Percentiles rank a stretch among this genome's conserved stretches.
These are phyloP conservation scores for Tubosaeta brunneosetosa DNA, from an alignment of 768 basidiomycete genomes.

Conservation along the genomic window DNA sequence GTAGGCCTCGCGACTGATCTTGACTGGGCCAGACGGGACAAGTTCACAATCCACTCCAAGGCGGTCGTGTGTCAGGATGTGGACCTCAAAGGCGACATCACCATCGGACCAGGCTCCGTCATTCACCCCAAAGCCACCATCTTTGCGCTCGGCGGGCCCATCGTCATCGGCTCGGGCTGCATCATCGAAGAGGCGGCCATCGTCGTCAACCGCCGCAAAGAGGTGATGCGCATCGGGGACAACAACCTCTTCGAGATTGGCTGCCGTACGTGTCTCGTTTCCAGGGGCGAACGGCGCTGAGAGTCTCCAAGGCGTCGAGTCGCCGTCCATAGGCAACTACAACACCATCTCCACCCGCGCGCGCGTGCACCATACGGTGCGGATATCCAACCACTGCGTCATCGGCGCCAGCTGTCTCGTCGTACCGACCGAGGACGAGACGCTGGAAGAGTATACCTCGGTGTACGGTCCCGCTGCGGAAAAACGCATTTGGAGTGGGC, in stretches of 20 bases:
- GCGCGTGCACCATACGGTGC: slow-evolving; percentile 78
- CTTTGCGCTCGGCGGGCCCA: slow-evolving; percentile 85
- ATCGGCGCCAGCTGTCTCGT: slow-evolving; percentile 79
- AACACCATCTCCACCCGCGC: slow-evolving; percentile 86
- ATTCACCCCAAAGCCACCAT: slow-evolving; percentile 94
- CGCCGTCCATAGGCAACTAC: slow-evolving; percentile 72
- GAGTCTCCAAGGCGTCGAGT: slow-evolving; percentile 69
- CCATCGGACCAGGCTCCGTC: slow-evolving; percentile 86
- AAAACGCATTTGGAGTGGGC: slow-evolving; percentile 78
- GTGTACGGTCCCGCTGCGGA: slow-evolving; percentile 76
- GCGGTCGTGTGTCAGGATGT: slow-evolving; percentile 91
- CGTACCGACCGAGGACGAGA: slow-evolving; percentile 73
- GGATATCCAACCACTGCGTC: slow-evolving; percentile 74
- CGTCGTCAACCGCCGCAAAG: slow-evolving; percentile 85
- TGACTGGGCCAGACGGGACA: slow-evolving; percentile 59
- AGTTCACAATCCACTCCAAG: slow-evolving; percentile 85
- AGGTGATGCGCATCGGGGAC: slow-evolving; percentile 90
- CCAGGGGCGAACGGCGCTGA: neutral
- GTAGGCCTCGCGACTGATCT: neutral
- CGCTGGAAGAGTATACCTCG: slow-evolving; percentile 77
- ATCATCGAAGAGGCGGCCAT: slow-evolving; percentile 91
- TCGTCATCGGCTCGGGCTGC: slow-evolving; percentile 82
- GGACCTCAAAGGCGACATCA: slow-evolving; percentile 91
- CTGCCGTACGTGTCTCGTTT: slow-evolving; percentile 58
- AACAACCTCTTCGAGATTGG: slow-evolving; percentile 94